phyloP scores from a whole-genome alignment of 139 green algal species.

The Chlamydomonas asymmetrica region DNA sequence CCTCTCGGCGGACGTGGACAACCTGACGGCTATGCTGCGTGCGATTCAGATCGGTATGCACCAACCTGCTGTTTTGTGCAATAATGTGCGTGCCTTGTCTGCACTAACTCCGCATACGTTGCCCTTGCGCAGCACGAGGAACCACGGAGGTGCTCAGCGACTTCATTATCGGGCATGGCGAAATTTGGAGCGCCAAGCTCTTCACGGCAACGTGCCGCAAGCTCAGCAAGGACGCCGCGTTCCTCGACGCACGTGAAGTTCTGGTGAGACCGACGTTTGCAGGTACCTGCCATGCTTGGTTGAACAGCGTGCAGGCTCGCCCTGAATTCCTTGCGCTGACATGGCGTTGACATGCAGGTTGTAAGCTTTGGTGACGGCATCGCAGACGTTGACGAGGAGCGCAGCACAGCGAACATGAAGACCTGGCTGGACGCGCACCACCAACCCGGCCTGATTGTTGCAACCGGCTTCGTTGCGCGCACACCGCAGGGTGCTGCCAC shows the following conservation, averaged over 20 bases:
- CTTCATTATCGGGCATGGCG: conserved; percentile 96
- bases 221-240: conserved; percentile 50
- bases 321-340: too few species aligned
- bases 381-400: conserved; percentile 89
- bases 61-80: neutral
- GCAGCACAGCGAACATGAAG: conserved; percentile 73
- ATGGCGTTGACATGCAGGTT: too few species aligned
- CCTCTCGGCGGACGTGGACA: conserved; percentile 85
- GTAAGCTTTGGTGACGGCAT: conserved; percentile 53
- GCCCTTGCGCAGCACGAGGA: too few species aligned
- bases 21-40: conserved; percentile 94
- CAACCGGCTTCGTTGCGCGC: conserved; percentile 95
- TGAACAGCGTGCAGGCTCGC: too few species aligned
- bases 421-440: conserved; percentile 59
- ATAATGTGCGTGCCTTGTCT: neutral
- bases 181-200: conserved; percentile 96
- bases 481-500: conserved; percentile 39
- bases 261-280: conserved; percentile 72
- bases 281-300: too few species aligned
- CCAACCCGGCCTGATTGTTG: conserved; percentile 69
- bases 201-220: conserved; percentile 26
- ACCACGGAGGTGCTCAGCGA: conserved; percentile 91
- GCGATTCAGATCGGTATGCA: conserved; percentile 82
- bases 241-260: conserved; percentile 95
- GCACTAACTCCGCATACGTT: too few species aligned